phyloP scores from a whole-genome alignment of 768 basidiomycete genomes.

The Cystobasidium ongulense region DNA sequence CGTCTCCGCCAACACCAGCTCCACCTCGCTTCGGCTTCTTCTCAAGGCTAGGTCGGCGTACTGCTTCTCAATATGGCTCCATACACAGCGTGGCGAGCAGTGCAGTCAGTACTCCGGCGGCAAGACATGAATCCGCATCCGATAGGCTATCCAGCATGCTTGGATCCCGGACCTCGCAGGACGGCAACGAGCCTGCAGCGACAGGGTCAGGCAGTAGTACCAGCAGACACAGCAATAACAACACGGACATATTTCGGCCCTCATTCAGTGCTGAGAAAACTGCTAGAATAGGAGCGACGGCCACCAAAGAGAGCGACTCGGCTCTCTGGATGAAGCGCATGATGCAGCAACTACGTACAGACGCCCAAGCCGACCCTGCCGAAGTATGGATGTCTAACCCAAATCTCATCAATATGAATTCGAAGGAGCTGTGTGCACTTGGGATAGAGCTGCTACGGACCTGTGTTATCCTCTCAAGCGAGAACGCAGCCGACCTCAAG shows the following conservation, averaged over 20 bases:
- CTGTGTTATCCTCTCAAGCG: constrained; percentile 17
- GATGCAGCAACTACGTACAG: constrained; percentile 7
- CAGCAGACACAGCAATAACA: background rate
- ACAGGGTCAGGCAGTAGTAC: background rate
- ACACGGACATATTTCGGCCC: background rate
- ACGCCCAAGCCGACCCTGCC: constrained; percentile 14
- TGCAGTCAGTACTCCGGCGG: constrained; percentile 13
- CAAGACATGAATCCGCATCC: constrained; percentile 11
- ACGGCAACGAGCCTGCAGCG: background rate
- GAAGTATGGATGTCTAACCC: background rate
- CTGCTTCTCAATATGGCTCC: background rate
- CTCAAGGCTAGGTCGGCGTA: background rate
- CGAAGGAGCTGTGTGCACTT: background rate
- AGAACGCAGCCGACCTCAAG: background rate
- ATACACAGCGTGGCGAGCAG: constrained; percentile 11
- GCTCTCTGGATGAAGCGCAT: constrained; percentile 1
- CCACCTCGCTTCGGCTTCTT: constrained; percentile 5
- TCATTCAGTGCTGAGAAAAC: background rate
- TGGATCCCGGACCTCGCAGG: constrained; percentile 4
- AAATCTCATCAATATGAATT: background rate
- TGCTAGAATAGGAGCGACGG: background rate
- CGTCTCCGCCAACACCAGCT: background rate
- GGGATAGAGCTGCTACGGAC: constrained; percentile 24
- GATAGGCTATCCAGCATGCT: constrained; percentile 26
- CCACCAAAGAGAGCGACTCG: background rate